Conservation (phyloP, 2,329 filamentous ascomycete genomes). For the Plenodomus biglobosus region DNA sequence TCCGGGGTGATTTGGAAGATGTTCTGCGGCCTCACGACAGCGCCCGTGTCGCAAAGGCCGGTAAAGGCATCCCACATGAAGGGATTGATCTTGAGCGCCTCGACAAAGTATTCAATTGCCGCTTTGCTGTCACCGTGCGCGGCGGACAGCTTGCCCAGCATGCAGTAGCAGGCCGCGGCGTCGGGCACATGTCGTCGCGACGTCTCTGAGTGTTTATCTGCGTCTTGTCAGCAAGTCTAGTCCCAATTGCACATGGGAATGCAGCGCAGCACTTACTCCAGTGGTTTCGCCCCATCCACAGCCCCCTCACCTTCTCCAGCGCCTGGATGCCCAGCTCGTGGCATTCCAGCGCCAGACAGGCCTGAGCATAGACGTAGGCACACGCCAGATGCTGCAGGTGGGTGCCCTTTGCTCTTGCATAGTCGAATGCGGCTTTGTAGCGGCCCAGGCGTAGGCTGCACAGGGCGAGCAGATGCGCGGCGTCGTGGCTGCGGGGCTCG, state of each 20-base stretch:
- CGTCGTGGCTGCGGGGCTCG: constrained; percentile 78
- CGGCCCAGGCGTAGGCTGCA: constrained; percentile 83
- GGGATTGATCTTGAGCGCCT: constrained; percentile 84
- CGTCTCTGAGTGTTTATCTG: constrained; percentile 72
- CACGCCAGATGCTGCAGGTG: constrained; percentile 80
- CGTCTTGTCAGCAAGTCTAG: constrained; percentile 12
- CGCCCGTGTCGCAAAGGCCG: constrained; percentile 78
- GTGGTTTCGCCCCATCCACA: constrained; percentile 74
- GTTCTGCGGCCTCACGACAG: constrained; percentile 77
- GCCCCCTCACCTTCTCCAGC: constrained; percentile 75
- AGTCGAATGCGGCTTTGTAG: constrained; percentile 81
- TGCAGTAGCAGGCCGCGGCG: constrained; percentile 76
- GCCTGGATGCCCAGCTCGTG: constrained; percentile 80
- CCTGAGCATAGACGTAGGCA: constrained; percentile 87
- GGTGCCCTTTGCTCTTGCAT: constrained; percentile 69
- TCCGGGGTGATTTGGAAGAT: constrained; percentile 78
- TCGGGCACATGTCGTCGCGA: constrained; percentile 76
- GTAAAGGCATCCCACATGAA: constrained; percentile 99
- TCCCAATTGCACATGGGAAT: background rate
- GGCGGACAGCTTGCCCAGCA: constrained; percentile 85
- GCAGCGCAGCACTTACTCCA: constrained; percentile 63
- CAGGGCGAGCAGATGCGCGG: constrained; percentile 78
- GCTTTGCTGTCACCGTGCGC: constrained; percentile 78
- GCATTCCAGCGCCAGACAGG: constrained; percentile 76
- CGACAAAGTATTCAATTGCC: constrained; percentile 83